Evolutionary conservation across 2,329 filamentous ascomycete genomes (phyloP), one percentile per base, ranked within the genome.

Genomic region (Botrytis fragariae): DNA sequence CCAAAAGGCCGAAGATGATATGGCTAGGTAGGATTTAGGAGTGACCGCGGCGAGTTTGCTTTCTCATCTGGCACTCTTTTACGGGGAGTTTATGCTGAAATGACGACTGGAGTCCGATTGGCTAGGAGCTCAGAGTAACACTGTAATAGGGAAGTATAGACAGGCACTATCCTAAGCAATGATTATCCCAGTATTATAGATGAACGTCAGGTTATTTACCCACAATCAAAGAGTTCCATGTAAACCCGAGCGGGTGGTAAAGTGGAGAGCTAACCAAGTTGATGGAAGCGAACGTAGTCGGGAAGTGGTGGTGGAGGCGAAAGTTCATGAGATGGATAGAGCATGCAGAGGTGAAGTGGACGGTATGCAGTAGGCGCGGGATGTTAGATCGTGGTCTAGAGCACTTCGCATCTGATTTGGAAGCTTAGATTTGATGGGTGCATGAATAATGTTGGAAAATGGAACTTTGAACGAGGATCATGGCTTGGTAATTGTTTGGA

Each of bases 161-260:
- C 9, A 25, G 10, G 4, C 3, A 48, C 20, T 48, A 48, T 25
- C 9, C 1, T n/a, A 51, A 51, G 48, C 0, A 51, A 25, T 12
- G 48, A 51, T 14, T 5, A 59, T 35, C 29, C 16, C 3, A 18
- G 4, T 22, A 59, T 3, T 32, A 8, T 18, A 35, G 4, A 32
- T 29, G 7, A 59, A 20, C 0, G 0, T 2, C 3, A 22, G 18
- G 20, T 35, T 22, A 3, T 35, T 20, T 18, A 35, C 3, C 1
- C 29, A 22, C 16, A 12, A 35, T 20, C 9, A 22, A 22, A 59
- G 3, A 4, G 16, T 59, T 10, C n/a, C 4, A 35, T 20, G 16
- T 18, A 22, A 22, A 35, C 4, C 16, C 9, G 6, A 29, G 14
- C 18, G 16, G 1, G 4, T 10, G 8, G 8, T 32, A 35, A 59